Evolutionary conservation across 2,329 filamentous ascomycete species (phyloP).

Genomic region (Claviceps capensis): DNA sequence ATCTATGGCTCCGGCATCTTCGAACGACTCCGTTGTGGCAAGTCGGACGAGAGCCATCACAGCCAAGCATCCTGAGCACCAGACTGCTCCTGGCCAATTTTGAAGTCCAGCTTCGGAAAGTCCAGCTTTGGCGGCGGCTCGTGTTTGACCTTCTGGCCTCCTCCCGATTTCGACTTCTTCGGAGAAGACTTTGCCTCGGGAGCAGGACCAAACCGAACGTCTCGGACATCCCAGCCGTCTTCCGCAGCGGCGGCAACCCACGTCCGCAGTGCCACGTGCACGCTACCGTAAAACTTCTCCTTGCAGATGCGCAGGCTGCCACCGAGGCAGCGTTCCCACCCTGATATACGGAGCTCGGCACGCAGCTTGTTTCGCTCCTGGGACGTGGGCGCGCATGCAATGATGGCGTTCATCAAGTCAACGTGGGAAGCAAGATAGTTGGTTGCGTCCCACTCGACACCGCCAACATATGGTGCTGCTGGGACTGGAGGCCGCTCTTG

Average conservation of each 20-base stretch:
- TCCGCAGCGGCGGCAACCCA: slow-evolving; percentile 82
- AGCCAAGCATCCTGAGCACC: slow-evolving; percentile 20
- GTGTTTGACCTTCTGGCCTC: slow-evolving; percentile 31
- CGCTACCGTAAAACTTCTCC: slow-evolving; percentile 89
- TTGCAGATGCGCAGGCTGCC: slow-evolving; percentile 80
- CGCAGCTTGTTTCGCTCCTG: slow-evolving; percentile 66
- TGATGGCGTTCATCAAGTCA: slow-evolving; percentile 80
- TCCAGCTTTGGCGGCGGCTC: slow-evolving; percentile 48
- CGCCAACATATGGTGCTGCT: slow-evolving; percentile 88
- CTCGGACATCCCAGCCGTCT: slow-evolving; percentile 75
- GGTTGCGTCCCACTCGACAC: slow-evolving; percentile 97
- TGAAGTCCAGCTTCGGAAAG: slow-evolving; percentile 42
- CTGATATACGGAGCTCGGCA: slow-evolving; percentile 64
- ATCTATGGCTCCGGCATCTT: no score
- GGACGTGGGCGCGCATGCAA: slow-evolving; percentile 62
- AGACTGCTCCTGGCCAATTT: slow-evolving; percentile 19
- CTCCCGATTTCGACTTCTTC: slow-evolving; percentile 15
- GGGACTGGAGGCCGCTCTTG: slow-evolving; percentile 78
- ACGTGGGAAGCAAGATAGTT: slow-evolving; percentile 90
- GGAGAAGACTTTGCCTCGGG: slow-evolving; percentile 18
- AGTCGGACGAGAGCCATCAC: slow-evolving; percentile 4
- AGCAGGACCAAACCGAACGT: slow-evolving; percentile 61
- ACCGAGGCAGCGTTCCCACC: slow-evolving; percentile 85
- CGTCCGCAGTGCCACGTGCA: slow-evolving; percentile 76
- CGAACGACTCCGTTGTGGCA: background rate